Evolutionary conservation across 805 yeast species (phyloP), one percentile per base, ranked within the genome.

Genomic region (Cyberlindnera mississippiensis): DNA sequence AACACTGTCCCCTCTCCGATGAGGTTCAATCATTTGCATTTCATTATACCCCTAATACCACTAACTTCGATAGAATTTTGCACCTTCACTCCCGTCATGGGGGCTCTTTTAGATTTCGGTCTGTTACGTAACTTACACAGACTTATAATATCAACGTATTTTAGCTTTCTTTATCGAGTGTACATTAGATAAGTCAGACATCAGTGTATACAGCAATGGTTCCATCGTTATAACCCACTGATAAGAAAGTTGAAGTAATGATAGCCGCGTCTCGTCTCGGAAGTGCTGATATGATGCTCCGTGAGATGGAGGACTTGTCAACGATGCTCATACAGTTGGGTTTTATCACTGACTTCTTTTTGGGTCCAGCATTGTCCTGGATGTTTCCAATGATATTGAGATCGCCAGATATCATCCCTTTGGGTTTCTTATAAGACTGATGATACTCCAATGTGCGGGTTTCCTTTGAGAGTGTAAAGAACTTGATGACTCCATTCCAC

Each of bases 151-250:
- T 29, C 17, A 15, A 15, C 15, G 32, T 15, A 8, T 29, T 13
- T 18, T n/a, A n/a, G n/a, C 32, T 29, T 16, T 29, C 15, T 29
- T 14, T n/a, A 14, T n/a, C 15, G 6, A 17, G 28, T 6, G 13
- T 8, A 14, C 28, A 4, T 33, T 19, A 14, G n/a, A n/a, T 14
- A 4, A 4, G 2, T 15, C 4, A 44, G 6, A 44, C 11, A 8
- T 48, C 46, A 13, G 51, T 36, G 53, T 68, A 73, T 10, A 75
- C 56, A 11, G 64, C 66, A 2, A 79, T 63, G 3, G 77, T 63
- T 3, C 83, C 82, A 47, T 79, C 82, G 37, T 73, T 75, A 35
- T 73, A 78, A 0, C 78, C 84, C 2, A 70, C 67, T 5, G 76
- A 71, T 1, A 76, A 46, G 53, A 69, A 59, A 12, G 53, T 46